Base-by-base conservation (phyloP, 495 filamentous ascomycete genomes). In the Aspergillus funiculosus region DNA sequence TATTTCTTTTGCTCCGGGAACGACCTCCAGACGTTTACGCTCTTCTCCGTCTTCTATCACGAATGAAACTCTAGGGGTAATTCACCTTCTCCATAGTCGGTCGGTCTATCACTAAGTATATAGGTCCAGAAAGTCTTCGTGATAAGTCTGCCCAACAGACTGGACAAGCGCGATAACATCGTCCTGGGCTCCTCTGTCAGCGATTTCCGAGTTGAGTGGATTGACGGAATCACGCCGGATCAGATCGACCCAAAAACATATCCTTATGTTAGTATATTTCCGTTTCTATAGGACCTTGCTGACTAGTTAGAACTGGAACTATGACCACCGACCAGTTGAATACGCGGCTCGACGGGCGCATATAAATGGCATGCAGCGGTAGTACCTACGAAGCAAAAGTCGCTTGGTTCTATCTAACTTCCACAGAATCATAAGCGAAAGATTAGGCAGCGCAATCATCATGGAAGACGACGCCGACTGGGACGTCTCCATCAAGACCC, bases 101-200 rank as follows among this genome's bases (percentile, higher is more conserved):
- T 13, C 22, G 13, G 31, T 15, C 14, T 11, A 8, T 6, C 13
- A 38, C 10, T 34, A 28, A 28, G n/a, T 42, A 25, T 24, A 28
- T 22, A 82, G 79, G 81, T 84, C 50, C 56, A 76, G 34, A 71
- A 79, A 43, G 66, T 82, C 31, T 74, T 79, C 51, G 77, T 75
- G 32, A 69, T 84, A 37, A 81, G 76, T 48, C 63, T 84, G 5
- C 73, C 75, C 1, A 62, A 61, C 24, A 66, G 81, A 26, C 67
- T 69, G 15, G 82, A 85, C 53, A 75, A 80, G 28, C 74, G 77
- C 19, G 79, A 86, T 67, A 74, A 71, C 8, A 68, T 83, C 46
- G 56, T 64, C 4, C 63, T 82, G 4, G 67, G 71, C 2, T 74
- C 78, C 1, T 72, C 70, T 1, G 53, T 79, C 1, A 75, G 60